phyloP scores from a whole-genome alignment of 129 eudicot species.

The Daucus carota region DNA sequence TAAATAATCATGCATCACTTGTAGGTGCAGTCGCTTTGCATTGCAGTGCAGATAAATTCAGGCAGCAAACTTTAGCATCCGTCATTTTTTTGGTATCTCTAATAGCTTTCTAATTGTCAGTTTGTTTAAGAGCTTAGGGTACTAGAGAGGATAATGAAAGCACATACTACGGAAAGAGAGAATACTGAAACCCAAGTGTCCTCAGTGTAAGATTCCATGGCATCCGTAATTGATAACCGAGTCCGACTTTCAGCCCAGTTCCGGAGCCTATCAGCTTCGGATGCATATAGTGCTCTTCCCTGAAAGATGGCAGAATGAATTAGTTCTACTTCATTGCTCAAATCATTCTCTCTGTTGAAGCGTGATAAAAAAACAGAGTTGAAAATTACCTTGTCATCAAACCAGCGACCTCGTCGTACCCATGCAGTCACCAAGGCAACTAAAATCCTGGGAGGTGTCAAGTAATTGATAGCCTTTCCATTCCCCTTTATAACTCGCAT shows the following conservation, averaged over 20 bases:
- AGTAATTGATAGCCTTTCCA: constrained; percentile 83
- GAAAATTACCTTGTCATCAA: constrained; percentile 72
- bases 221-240: constrained; percentile 89
- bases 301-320: constrained; percentile 14
- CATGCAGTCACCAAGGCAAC: constrained; percentile 92
- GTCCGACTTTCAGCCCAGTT: constrained; percentile 98
- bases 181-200: constrained; percentile 95
- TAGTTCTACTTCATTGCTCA: background rate
- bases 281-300: constrained; percentile 94
- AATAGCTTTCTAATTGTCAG: constrained; percentile 1
- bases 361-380: background rate
- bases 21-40: background rate
- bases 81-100: background rate
- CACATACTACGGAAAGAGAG: constrained; percentile 92
- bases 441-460: constrained; percentile 93
- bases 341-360: background rate
- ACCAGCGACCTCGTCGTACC: constrained; percentile 92
- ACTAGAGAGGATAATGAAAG: constrained; percentile 82
- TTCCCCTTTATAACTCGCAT: constrained; percentile 93
- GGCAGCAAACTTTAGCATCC: background rate
- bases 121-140: constrained; percentile 28
- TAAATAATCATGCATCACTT: constrained; percentile 10
- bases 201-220: constrained; percentile 96
- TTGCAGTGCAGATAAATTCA: background rate
- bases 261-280: constrained; percentile 86